Base-by-base conservation (phyloP, 106 monocot species). In the Ottelia alismoides region DNA sequence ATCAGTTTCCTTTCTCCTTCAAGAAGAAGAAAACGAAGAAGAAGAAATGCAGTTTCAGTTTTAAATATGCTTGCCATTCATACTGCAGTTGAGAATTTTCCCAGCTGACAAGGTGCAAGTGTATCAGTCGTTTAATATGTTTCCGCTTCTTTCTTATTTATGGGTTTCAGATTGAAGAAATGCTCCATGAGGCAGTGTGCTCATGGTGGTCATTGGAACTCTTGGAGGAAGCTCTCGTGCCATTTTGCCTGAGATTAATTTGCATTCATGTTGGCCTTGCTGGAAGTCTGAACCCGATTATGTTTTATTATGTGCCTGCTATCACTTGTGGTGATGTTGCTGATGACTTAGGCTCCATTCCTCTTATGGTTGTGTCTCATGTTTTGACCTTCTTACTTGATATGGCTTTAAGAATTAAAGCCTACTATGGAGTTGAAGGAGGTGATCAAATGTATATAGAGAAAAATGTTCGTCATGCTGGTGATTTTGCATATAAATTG, bases 191-290 rank as follows among this genome's bases (percentile, higher is more conserved):
- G 61, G 64, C 56, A 23, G 47, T 78, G 18, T 67, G 47, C n/a
- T 51, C 56, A 35, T 65, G 28, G 14, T 43, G 45, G 25, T 56
- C 46, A 40, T 87, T 65, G 80, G 75, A 78, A 28, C 50, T 77
- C 20, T 30, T 73, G 22, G 73, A 56, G 20, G 67, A 56, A 27
- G 81, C 73, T 16, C n/a, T 93, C 28, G 73, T 88, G 18, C 77
- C 77, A 1, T 70, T 81, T 25, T 93, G 87, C 43, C 68, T 93
- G 61, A 67, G 65, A 44, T 84, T 85, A 3, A 22, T 81, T 14
- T 66, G 75, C 24, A 23, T 56, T 25, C 24, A 35, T 2, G 25
- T 81, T 22, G 75, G 64, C 21, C 67, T 70, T 45, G 2, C 31
- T 23, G 55, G 31, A 2, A 78, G 54, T 43, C 61, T 56, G 1